phyloP scores from a whole-genome alignment of 352 stramenopile genomes.

The Phytophthora tubulina region DNA sequence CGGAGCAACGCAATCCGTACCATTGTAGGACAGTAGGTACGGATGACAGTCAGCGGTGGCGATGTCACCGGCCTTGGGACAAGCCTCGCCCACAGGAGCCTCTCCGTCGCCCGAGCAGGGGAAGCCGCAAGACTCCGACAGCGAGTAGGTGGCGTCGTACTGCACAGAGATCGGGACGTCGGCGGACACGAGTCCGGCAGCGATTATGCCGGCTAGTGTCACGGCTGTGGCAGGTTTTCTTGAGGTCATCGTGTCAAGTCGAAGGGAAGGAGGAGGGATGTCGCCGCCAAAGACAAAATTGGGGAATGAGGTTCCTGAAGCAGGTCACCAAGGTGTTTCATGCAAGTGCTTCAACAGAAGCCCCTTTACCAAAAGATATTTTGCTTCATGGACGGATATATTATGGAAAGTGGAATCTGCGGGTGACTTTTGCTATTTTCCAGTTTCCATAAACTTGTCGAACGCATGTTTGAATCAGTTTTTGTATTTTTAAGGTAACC shows the following conservation, averaged over 20 bases:
- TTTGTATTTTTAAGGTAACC: no score
- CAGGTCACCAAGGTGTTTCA: background rate
- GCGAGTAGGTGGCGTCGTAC: slow-evolving; percentile 31
- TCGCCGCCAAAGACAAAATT: slow-evolving; percentile 20
- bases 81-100: slow-evolving; percentile 10
- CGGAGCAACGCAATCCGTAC: slow-evolving; percentile 23
- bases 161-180: slow-evolving; percentile 30
- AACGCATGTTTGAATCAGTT: background rate
- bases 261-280: slow-evolving; percentile 3
- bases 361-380: background rate
- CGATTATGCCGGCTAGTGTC: slow-evolving; percentile 19
- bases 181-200: slow-evolving; percentile 10
- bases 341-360: no score
- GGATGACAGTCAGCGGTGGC: slow-evolving; percentile 26
- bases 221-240: slow-evolving; percentile 10
- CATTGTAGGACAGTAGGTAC: slow-evolving; percentile 34
- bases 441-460: background rate
- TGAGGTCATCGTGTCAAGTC: background rate
- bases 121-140: slow-evolving; percentile 27
- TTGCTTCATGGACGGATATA: background rate
- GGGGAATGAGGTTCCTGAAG: slow-evolving; percentile 24
- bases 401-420: background rate
- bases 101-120: slow-evolving; percentile 28
- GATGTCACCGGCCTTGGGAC: slow-evolving; percentile 34
- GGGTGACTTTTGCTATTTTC: background rate